Conservation (phyloP, 129 eudicot genomes). For the Gnaphalium uliginosum region DNA sequence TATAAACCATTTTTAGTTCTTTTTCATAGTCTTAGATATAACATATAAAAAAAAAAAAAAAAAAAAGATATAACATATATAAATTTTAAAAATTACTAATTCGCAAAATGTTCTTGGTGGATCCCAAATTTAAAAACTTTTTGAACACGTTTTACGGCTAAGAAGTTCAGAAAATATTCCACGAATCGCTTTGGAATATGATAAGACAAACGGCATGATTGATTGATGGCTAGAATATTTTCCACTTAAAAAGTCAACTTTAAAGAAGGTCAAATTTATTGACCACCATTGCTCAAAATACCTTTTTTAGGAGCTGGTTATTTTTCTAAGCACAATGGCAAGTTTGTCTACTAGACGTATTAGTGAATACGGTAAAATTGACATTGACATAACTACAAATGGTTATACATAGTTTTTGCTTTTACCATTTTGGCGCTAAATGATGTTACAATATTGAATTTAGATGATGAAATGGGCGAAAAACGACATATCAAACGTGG, state of each 20-base stretch:
- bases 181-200: slow-evolving; percentile 23
- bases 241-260: slow-evolving; percentile 25
- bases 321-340: not conserved
- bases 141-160: slow-evolving; percentile 2
- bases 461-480: slow-evolving; percentile 75
- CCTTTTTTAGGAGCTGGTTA: not conserved
- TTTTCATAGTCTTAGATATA: too few relatives aligned
- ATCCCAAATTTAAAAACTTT: not conserved
- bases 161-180: slow-evolving; percentile 17
- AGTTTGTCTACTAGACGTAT: not conserved
- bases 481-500: slow-evolving; percentile 46
- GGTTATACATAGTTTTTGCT: not conserved
- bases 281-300: slow-evolving; percentile 9
- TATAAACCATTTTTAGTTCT: not conserved
- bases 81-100: too few relatives aligned
- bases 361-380: not conserved
- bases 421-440: not conserved
- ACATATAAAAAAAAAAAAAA: too few relatives aligned
- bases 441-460: not conserved
- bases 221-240: slow-evolving; percentile 15
- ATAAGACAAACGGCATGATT: slow-evolving; percentile 2
- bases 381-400: too few relatives aligned
- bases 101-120: not conserved
- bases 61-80: too few relatives aligned
- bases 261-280: slow-evolving; percentile 16